Evolutionary conservation across 2,329 filamentous ascomycete species (phyloP).

Genomic region (Verticillium zaregamsianum): DNA sequence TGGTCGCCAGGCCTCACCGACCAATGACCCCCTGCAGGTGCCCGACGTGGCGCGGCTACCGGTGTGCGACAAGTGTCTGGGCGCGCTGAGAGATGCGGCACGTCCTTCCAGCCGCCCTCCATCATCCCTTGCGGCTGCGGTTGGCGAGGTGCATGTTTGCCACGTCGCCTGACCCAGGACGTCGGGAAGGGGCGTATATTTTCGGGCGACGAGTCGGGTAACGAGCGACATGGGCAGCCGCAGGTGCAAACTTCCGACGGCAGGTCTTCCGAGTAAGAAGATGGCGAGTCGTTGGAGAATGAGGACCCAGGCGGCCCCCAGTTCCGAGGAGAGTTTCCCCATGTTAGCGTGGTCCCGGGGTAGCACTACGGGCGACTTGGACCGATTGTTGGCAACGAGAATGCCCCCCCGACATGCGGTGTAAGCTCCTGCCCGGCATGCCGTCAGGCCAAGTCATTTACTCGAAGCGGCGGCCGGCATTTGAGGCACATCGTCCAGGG

Average conservation of each 20-base stretch:
- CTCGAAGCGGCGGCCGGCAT: background rate
- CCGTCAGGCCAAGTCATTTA: background rate
- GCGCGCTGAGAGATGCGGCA: background rate
- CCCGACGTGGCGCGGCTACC: background rate
- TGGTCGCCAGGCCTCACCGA: background rate
- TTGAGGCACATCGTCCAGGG: background rate
- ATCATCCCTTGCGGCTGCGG: background rate
- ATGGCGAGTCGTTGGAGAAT: background rate
- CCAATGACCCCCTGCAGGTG: background rate
- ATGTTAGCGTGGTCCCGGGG: background rate
- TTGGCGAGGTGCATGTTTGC: background rate
- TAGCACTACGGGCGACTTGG: background rate
- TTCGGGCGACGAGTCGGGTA: background rate
- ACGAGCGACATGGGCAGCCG: background rate
- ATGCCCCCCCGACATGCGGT: background rate
- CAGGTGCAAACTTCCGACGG: background rate
- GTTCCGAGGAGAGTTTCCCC: background rate
- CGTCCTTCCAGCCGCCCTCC: background rate
- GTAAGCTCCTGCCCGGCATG: background rate
- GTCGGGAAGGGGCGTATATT: background rate
- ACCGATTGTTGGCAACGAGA: background rate
- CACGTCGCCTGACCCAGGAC: background rate
- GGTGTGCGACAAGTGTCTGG: background rate
- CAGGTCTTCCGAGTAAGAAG: background rate
- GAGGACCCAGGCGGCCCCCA: background rate